A percentile compares a stretch with the other conserved stretches of the same genome.
Evolutionary conservation across 2,329 filamentous ascomycete species (phyloP).

Genomic region (Neonectria punicea): DNA sequence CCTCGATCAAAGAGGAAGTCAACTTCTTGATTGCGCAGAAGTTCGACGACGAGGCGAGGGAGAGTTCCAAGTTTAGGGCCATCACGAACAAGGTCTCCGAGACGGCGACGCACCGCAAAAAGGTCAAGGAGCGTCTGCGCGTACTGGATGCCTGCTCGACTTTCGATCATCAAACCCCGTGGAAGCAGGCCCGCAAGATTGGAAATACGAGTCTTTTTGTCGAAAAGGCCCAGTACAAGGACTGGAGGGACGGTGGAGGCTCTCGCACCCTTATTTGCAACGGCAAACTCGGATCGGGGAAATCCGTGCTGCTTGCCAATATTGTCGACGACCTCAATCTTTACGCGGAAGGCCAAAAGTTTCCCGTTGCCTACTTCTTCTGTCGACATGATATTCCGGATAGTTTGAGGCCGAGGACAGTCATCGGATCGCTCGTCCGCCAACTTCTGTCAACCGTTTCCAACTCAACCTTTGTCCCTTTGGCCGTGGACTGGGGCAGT

Average conservation of each 20-base stretch:
- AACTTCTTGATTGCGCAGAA: slow-evolving; percentile 39
- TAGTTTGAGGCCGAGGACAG: slow-evolving; percentile 41
- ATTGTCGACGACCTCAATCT: slow-evolving; percentile 52
- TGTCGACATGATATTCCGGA: slow-evolving; percentile 45
- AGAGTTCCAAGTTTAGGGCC: slow-evolving; percentile 38
- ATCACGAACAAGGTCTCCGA: slow-evolving; percentile 3
- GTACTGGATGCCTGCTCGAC: slow-evolving; percentile 53
- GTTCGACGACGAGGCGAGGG: slow-evolving; percentile 28
- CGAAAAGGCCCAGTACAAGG: slow-evolving; percentile 18
- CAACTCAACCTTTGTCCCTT: not conserved
- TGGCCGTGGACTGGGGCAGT: not conserved
- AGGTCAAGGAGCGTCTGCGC: slow-evolving; percentile 29
- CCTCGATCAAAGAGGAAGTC: slow-evolving; percentile 48
- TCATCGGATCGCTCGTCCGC: slow-evolving; percentile 48
- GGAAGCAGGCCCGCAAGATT: slow-evolving; percentile 54
- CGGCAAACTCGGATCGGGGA: slow-evolving; percentile 57
- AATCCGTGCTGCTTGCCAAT: slow-evolving; percentile 57
- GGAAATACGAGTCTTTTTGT: slow-evolving; percentile 48
- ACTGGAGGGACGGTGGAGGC: slow-evolving; percentile 25
- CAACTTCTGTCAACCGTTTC: slow-evolving; percentile 46
- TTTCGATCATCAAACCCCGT: slow-evolving; percentile 52
- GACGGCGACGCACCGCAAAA: not conserved
- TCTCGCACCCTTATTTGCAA: slow-evolving; percentile 46
- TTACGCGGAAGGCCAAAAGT: rapidly evolving
- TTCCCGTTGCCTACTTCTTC: slow-evolving; percentile 48